Evolutionary conservation across 1,284 basidiomycete species (phyloP), one percentile per base, ranked within the genome.

Genomic region (Ganoderma leucocontextum): DNA sequence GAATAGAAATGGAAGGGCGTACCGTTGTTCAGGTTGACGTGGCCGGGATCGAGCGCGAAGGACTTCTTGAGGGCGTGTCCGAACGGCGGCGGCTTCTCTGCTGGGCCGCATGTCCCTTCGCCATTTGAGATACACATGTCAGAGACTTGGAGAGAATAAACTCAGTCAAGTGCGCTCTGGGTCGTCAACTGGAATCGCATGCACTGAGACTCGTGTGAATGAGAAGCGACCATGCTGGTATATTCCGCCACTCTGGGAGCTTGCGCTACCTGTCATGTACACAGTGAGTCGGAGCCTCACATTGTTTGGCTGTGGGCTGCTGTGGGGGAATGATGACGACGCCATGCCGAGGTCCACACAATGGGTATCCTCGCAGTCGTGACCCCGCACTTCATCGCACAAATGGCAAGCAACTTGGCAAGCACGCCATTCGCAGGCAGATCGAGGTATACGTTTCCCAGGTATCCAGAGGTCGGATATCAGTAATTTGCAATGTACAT

Each of bases 11-110:
- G 8, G 44, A 5, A 6, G 2, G 22, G 70, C 83, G 61, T 53
- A 87, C 90, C 91, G 66, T 91, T 80, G 72, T 93, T 92, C 52
- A 92, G 76, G 76, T 91, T 91, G 66, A 91, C 79, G 73, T 91
- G 91, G 39, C 82, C 81, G 1, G 85, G 78, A 55, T 87, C 86
- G 64, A 93, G 87, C 7, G 81, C 82, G 77, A 88, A 93, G 72
- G 87, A 85, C 67, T 87, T 81, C 68, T 84, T 83, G 78, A 91
- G 81, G 2, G 78, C 79, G 74, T 87, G 86, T 0, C 91, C 91
- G 73, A 93, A 92, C 2, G 80, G 72, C 0, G 87, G 87, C 0
- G 85, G 79, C 42, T 71, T 68, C 44, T 62, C 65, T 33, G 60
- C 71, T 5, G 70, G 70, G 62, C 79, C 76, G 59, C 76, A 79